Base-by-base conservation (phyloP, 2,329 filamentous ascomycete genomes). In the Aspergillus eucalypticola region DNA sequence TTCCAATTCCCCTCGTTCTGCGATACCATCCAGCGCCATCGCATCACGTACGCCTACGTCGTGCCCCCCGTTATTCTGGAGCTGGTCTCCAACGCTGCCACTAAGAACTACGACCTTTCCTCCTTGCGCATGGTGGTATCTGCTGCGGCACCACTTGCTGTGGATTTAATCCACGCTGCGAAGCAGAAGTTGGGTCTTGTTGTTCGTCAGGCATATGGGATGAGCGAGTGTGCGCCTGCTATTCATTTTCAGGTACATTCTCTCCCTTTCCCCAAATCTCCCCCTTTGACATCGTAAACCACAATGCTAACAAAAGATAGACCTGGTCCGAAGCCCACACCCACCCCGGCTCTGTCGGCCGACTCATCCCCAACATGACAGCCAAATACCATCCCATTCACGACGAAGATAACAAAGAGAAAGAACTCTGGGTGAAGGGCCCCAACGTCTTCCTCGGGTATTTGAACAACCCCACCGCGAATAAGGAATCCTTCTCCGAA, bases 371-470 rank as follows among this genome's bases (percentile, higher is more conserved):
- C 32, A 61, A 64, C 52, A 60, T 66, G 60, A 57, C 41, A 4
- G 62, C 62, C 15, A 59, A 58, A 21, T 62, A 57, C 23, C 52
- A 54, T 5, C 27, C 55, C 2, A 54, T 62, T 1, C 57, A 62
- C 10, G 63, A 51, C 35, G 56, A 7, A 27, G 25, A 27, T 27
- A 27, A 27, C 13, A 48, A 81, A 29, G 82, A 84, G 65, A 48
- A 81, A 29, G 82, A 84, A 66, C 72, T 84, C 1, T 90, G 90
- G 83, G 79, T 94, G 60, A 87, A 86, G 62, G 91, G 91, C 0
- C 90, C 90, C 0, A 93, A 93, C 58, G 80, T 94, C 21, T 93
- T 93, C 77, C 79, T 83, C 57, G 90, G 89, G 2, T 94, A 92
- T 69, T 82, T 88, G 66, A 91, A 91, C 69, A 88, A 89, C 58